Evolutionary conservation across 1,284 basidiomycete genomes (phyloP).

Genomic region (Phenoliferia sp.): DNA sequence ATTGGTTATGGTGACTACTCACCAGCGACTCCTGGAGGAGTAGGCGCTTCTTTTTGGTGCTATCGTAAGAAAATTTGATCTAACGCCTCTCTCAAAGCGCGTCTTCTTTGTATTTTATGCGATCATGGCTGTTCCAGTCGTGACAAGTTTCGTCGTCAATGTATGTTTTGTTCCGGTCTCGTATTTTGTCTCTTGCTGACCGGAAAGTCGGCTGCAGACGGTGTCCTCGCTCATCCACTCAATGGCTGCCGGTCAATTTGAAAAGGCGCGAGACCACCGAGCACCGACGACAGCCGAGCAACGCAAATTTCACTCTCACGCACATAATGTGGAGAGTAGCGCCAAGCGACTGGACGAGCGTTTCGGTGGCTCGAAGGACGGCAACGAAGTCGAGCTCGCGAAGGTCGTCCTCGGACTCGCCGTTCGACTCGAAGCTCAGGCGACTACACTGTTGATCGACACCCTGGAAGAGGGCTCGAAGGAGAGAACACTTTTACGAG

Average conservation of each 20-base stretch:
- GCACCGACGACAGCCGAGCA: background rate
- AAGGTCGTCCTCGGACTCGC: background rate
- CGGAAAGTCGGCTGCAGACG: too few relatives aligned
- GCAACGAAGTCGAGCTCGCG: background rate
- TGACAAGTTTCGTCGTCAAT: background rate
- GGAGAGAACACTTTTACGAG: background rate
- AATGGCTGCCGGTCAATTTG: background rate
- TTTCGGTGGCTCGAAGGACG: background rate
- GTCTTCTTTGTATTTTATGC: background rate
- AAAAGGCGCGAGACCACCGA: background rate
- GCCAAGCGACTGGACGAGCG: background rate
- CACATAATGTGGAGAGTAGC: background rate
- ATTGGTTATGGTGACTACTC: background rate
- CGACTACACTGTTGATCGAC: background rate
- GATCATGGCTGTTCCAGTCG: background rate
- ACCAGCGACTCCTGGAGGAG: background rate
- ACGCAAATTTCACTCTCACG: background rate
- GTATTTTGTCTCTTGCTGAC: too few relatives aligned
- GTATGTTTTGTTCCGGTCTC: too few relatives aligned
- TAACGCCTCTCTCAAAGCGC: background rate
- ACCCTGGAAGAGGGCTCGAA: background rate
- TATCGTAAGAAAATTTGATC: background rate
- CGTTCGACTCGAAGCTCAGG: background rate
- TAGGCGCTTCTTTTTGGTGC: background rate
- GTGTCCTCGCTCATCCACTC: background rate